A percentile compares a stretch with the other conserved stretches of the same genome.
Evolutionary conservation across 192 early-diverging fungal genomes (phyloP).

Genomic region (Entomortierella parvispora): DNA sequence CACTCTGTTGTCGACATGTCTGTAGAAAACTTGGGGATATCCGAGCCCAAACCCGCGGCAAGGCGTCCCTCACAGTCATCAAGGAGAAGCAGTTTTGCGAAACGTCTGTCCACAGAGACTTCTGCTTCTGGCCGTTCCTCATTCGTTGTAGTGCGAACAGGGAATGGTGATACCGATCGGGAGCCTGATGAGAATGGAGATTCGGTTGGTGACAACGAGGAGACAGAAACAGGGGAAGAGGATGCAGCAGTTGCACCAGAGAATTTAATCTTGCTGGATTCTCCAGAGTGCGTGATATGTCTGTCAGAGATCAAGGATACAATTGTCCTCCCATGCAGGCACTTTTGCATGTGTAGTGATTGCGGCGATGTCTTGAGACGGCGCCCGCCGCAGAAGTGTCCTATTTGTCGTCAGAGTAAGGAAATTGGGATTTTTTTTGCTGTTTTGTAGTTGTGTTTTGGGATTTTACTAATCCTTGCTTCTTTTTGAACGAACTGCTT

Average conservation of each 20-base stretch:
- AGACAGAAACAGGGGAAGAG: constrained; percentile 3
- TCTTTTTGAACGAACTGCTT: neutral
- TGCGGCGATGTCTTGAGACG: constrained; percentile 75
- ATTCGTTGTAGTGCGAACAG: neutral
- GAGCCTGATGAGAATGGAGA: neutral
- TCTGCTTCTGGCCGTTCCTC: neutral
- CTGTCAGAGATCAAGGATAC: constrained; percentile 78
- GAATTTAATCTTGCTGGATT: constrained; percentile 47
- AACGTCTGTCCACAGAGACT: neutral
- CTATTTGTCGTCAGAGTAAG: constrained; percentile 52
- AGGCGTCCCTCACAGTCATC: neutral
- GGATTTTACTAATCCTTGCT: neutral
- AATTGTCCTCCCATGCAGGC: constrained; percentile 81
- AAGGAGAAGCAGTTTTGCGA: constrained; percentile 6
- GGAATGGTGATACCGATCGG: neutral
- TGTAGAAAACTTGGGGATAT: constrained; percentile 4
- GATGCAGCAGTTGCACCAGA: constrained; percentile 1
- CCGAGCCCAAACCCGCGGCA: constrained; percentile 9
- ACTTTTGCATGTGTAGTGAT: constrained; percentile 80
- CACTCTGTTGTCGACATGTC: constrained; percentile 5
- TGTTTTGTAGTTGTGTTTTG: neutral
- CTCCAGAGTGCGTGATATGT: constrained; percentile 81
- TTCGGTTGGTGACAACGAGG: neutral
- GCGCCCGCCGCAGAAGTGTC: constrained; percentile 40
- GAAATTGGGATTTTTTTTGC: neutral